Evolutionary conservation across 2,329 filamentous ascomycete genomes (phyloP), one percentile per base, ranked within the genome.

Genomic region (Calonectria henricotiae): DNA sequence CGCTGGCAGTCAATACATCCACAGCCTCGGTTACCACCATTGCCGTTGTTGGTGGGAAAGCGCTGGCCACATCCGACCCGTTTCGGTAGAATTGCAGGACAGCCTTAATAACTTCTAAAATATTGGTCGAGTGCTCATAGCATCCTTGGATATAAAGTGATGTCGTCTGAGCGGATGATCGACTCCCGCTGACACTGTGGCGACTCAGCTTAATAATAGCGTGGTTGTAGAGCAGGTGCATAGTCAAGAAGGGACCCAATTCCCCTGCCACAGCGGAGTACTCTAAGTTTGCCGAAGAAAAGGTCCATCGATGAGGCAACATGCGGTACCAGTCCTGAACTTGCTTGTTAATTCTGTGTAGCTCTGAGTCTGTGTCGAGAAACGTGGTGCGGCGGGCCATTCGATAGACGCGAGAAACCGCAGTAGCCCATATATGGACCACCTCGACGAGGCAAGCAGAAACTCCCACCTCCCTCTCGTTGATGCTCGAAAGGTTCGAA

Each of bases 151-250:
- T 82, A 70, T 89, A 86, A 27, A 86, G 83, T 2, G 79, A 74
- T 13, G 87, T 79, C 35, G 82, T 77, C 2, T 85, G 82, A 0
- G 80, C 73, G 4, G 83, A 81, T 4, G 89, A 79, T 39, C 80
- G 81, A 12, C 69, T 72, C 6, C 74, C 76, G 13, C 83, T 81
- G 11, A 85, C 84, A 13, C 86, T 86, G 75, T 92, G 88, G 44
- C 92, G 88, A 74, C 92, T 91, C 35, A 93, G 83, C 73, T 90
- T 90, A 80, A 93, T 88, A 75, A 90, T 81, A 0, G 90, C 86
- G 55, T 89, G 87, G 77, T 92, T 88, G 78, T 92, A 92, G n/a
- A 93, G 82, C 32, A 92, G 83, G 79, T 94, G 91, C 80, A 93
- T 88, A 1, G 87, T 88, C 65, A 93, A 82, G 76, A 91, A 91